Conservation (phyloP, 441 rosid genomes). For the Gossypium trilobum region DNA sequence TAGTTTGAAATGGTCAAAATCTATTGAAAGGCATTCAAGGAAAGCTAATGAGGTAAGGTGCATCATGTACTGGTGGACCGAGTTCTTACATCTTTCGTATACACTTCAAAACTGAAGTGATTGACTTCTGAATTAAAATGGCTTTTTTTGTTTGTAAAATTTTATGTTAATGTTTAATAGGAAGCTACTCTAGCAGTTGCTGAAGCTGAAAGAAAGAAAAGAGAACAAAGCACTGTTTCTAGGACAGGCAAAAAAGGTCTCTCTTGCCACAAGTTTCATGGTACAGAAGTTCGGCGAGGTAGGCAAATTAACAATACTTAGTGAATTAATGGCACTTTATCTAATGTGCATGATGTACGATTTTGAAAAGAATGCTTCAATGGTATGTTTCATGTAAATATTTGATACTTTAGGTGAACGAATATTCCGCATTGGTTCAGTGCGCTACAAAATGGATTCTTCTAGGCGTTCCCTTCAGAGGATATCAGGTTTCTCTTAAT, state of each 20-base stretch:
- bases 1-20: slow-evolving; percentile 92
- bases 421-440: slow-evolving; percentile 71
- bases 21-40: slow-evolving; percentile 71
- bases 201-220: slow-evolving; percentile 61
- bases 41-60: slow-evolving; percentile 79
- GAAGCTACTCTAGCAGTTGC: slow-evolving; percentile 90
- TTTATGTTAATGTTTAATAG: slow-evolving; percentile 30
- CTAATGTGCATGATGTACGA: not conserved
- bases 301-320: slow-evolving; percentile 18
- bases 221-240: slow-evolving; percentile 39
- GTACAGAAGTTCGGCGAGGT: slow-evolving; percentile 21
- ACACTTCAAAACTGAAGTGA: slow-evolving; percentile 10
- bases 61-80: not conserved
- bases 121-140: slow-evolving; percentile 8
- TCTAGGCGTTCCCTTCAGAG: slow-evolving; percentile 86
- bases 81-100: not conserved
- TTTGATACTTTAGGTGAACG: slow-evolving; percentile 51
- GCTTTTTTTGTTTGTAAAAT: slow-evolving; percentile 10
- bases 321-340: not conserved
- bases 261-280: slow-evolving; percentile 41
- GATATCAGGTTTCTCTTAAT: slow-evolving; percentile 51
- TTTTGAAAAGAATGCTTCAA: slow-evolving; percentile 9
- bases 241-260: slow-evolving; percentile 36
- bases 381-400: slow-evolving; percentile 5
- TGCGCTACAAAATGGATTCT: slow-evolving; percentile 86